phyloP scores from a whole-genome alignment of 352 stramenopile species.

The Albugo candida region DNA sequence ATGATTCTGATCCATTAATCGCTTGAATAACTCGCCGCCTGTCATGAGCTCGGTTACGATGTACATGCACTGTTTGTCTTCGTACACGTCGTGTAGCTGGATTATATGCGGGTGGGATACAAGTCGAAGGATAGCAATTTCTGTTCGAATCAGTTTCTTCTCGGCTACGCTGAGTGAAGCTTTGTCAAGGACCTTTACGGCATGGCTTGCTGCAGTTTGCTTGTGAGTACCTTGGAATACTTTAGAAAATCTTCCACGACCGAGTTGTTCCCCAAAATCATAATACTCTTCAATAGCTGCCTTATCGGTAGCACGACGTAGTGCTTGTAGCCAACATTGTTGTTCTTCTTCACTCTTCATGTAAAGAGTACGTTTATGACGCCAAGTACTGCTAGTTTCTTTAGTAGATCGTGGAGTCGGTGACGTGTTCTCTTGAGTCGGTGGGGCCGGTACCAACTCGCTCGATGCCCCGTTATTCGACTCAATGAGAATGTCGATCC shows the following conservation, averaged over 20 bases:
- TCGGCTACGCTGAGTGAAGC: slow-evolving; percentile 70
- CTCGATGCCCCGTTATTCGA: no score
- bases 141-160: slow-evolving; percentile 78
- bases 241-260: slow-evolving; percentile 73
- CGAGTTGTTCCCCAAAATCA: slow-evolving; percentile 72
- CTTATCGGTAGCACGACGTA: slow-evolving; percentile 74
- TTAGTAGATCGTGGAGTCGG: slow-evolving; percentile 37
- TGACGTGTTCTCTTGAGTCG: no score
- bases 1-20: slow-evolving; percentile 5
- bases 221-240: slow-evolving; percentile 70
- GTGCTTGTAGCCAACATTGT: slow-evolving; percentile 45
- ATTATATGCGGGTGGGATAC: slow-evolving; percentile 83
- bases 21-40: slow-evolving; percentile 94
- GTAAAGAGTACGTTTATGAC: slow-evolving; percentile 57
- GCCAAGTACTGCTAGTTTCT: slow-evolving; percentile 8
- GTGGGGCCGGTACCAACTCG: no score
- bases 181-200: slow-evolving; percentile 90
- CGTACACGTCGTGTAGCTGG: slow-evolving; percentile 77
- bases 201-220: slow-evolving; percentile 36
- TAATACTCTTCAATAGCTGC: slow-evolving; percentile 81
- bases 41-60: slow-evolving; percentile 94
- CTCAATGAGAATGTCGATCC: slow-evolving; percentile 55
- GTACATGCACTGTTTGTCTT: slow-evolving; percentile 88
- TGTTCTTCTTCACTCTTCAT: slow-evolving; percentile 51
- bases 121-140: slow-evolving; percentile 89